Evolutionary conservation across 164 flowering plant genomes (phyloP), one percentile per base, ranked within the genome.

Genomic region (Tetrastigma voinierianum): DNA sequence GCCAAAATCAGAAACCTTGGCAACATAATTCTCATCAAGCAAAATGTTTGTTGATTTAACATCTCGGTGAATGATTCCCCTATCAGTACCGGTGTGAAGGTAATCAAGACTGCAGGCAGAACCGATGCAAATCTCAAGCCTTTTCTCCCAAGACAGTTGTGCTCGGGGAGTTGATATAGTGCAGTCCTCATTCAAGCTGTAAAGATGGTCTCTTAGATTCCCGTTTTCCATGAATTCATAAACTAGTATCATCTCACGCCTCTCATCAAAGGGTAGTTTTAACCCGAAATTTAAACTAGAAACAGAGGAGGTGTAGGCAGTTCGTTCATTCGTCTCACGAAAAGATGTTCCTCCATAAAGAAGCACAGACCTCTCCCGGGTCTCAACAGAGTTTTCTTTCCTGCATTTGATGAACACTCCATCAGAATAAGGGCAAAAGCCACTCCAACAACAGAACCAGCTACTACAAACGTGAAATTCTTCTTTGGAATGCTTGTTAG

Each of bases 201-300:
- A 61, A 0, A 68, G 59, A 12, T 60, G 65, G 1, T 40, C 52
- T 45, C 16, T 40, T 3, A 68, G 45, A 2, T 65, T 68, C 11
- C 71, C 71, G 21, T 23, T 68, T 13, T 68, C 71, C 65, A 68
- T 59, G 48, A 59, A 68, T 18, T 68, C 65, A 17, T 68, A 68
- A 16, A 68, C 71, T 20, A 68, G 59, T 32, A 64, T 64, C 67
- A 64, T 64, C 67, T 64, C 67, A 14, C n/a, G 4, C 8, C 48
- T 16, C 21, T 68, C 71, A 18, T 68, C 59, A 19, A 66, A 25
- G 4, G 62, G 25, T 13, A 57, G 24, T 40, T 48, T 57, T 20
- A 66, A 32, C 32, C 48, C 58, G 4, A 66, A 53, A 16, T 52
- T 18, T 2, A 57, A 51, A 19, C 19, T 59, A 16, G 32, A 14